Evolutionary conservation across 371 early-diverging fungal genomes (phyloP).

Genomic region (Rhizomucor miehei): DNA sequence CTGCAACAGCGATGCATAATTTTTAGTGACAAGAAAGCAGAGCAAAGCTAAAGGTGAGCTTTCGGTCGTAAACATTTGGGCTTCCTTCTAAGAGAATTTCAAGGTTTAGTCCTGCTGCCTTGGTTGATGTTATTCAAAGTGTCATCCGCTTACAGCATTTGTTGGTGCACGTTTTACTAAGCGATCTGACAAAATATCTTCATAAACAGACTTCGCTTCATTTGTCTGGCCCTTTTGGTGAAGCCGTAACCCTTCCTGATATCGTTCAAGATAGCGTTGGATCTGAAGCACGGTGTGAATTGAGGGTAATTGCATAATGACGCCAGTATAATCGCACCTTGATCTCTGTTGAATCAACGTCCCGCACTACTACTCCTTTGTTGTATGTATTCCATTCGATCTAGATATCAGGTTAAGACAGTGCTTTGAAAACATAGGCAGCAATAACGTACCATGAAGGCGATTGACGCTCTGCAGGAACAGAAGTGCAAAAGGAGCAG

Average conservation of each 20-base stretch:
- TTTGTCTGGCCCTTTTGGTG: slow-evolving; percentile 43
- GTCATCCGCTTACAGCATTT: slow-evolving; percentile 22
- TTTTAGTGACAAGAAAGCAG: slow-evolving; percentile 58
- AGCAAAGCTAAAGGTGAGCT: slow-evolving; percentile 33
- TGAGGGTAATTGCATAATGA: background rate
- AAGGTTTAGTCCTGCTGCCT: background rate
- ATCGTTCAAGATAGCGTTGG: slow-evolving; percentile 45
- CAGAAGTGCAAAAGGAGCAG: too few relatives aligned
- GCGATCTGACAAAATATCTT: slow-evolving; percentile 43
- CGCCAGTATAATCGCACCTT: slow-evolving; percentile 14
- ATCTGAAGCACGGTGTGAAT: slow-evolving; percentile 26
- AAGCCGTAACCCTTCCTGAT: slow-evolving; percentile 46
- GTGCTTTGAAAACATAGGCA: too few relatives aligned
- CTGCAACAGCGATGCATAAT: slow-evolving; percentile 59
- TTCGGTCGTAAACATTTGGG: slow-evolving; percentile 5
- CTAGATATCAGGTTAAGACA: background rate
- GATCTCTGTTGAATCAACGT: slow-evolving; percentile 29
- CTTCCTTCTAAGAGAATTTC: background rate
- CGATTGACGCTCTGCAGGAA: too few relatives aligned
- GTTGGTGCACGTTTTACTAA: slow-evolving; percentile 37
- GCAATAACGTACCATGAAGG: too few relatives aligned
- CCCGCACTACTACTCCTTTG: slow-evolving; percentile 19
- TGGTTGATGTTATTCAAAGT: background rate
- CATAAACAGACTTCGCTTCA: slow-evolving; percentile 41
- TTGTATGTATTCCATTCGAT: slow-evolving; percentile 34